Evolutionary conservation across 257 asterid genomes (phyloP).

Genomic region (Craterostigma plantagineum): DNA sequence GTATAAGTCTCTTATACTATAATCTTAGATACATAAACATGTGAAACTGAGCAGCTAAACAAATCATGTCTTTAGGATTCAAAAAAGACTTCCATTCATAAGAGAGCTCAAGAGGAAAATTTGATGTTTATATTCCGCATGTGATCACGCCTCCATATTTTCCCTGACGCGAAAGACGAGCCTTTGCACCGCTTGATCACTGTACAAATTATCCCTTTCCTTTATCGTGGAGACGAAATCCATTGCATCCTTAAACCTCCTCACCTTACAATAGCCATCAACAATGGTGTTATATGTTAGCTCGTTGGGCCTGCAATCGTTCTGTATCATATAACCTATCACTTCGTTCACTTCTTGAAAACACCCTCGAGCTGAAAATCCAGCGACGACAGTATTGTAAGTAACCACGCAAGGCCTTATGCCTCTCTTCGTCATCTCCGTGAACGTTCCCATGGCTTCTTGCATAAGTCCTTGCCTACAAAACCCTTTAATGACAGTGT

Average conservation of each 20-base stretch:
- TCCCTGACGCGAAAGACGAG: conserved; percentile 45
- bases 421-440: conserved; percentile 60
- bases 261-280: conserved; percentile 80
- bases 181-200: conserved; percentile 43
- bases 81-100: not conserved
- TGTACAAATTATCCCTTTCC: conserved; percentile 29
- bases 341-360: conserved; percentile 62
- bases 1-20: too few relatives aligned
- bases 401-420: conserved; percentile 79
- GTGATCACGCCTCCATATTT: conserved; percentile 49
- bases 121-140: not conserved
- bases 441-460: conserved; percentile 53
- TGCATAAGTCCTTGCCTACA: conserved; percentile 92
- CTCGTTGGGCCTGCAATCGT: conserved; percentile 75
- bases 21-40: too few relatives aligned
- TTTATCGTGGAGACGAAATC: conserved; percentile 45
- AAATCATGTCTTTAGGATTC: not conserved
- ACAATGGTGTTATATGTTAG: conserved; percentile 57
- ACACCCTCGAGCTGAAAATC: conserved; percentile 49
- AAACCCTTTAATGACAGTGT: conserved; percentile 83
- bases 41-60: too few relatives aligned
- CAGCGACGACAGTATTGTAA: conserved; percentile 73
- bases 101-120: not conserved
- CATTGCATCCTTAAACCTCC: conserved; percentile 43
- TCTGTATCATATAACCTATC: conserved; percentile 59